phyloP scores from a whole-genome alignment of 257 asterid species.

The Ehretia macrophylla region DNA sequence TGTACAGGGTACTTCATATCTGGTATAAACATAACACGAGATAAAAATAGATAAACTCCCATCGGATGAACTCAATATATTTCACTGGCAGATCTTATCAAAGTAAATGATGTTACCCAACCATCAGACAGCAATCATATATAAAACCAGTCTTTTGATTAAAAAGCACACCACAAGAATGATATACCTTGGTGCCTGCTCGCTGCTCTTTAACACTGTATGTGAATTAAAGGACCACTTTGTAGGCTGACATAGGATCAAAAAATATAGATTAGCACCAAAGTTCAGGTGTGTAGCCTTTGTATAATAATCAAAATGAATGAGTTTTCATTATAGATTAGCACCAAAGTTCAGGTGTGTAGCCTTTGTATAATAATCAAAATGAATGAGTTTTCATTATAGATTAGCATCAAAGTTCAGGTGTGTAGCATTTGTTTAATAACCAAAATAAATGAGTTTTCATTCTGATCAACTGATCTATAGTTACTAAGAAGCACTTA shows the following conservation, averaged over 20 bases:
- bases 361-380: background rate
- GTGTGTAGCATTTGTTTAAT: background rate
- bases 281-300: background rate
- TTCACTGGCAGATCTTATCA: background rate
- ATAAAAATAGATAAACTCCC: too few relatives aligned
- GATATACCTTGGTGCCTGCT: slow-evolving; percentile 82
- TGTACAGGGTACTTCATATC: too few relatives aligned
- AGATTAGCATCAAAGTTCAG: background rate
- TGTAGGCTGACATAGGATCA: slow-evolving; percentile 61
- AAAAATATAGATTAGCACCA: background rate
- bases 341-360: background rate
- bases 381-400: background rate
- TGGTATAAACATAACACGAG: too few relatives aligned
- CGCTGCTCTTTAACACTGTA: slow-evolving; percentile 76
- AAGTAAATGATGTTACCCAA: background rate
- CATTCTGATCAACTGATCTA: too few relatives aligned
- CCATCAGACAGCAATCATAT: background rate
- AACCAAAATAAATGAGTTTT: too few relatives aligned
- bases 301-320: too few relatives aligned
- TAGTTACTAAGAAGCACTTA: too few relatives aligned
- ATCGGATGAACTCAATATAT: too few relatives aligned
- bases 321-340: background rate
- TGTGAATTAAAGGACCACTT: slow-evolving; percentile 91
- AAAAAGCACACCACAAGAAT: slow-evolving; percentile 2
- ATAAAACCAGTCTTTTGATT: background rate